Conservation (phyloP, 1,284 basidiomycete genomes). For the Sanghuangporus sanghuang region DNA sequence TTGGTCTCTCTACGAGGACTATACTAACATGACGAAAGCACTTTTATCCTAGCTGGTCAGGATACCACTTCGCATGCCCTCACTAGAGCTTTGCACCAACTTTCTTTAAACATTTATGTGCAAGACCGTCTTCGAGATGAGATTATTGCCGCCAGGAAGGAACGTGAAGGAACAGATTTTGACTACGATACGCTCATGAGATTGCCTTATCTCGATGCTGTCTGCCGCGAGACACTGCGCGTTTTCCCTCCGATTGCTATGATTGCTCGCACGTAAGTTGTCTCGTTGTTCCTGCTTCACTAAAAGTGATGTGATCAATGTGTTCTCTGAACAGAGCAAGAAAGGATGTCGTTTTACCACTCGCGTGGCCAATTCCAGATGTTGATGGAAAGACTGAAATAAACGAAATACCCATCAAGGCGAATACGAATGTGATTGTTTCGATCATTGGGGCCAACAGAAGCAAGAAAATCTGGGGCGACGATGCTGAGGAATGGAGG, state of each 20-base stretch:
- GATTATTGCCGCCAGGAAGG: constrained; percentile 24
- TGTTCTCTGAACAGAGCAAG: not conserved
- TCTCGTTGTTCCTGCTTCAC: no score
- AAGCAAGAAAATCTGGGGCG: constrained; percentile 18
- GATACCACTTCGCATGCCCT: constrained; percentile 35
- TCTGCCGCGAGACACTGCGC: constrained; percentile 35
- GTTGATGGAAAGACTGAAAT: constrained; percentile 1
- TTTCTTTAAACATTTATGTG: constrained; percentile 29
- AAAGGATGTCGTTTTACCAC: constrained; percentile 16
- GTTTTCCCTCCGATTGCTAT: constrained; percentile 27
- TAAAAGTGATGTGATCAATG: constrained; percentile 5
- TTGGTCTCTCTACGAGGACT: not conserved
- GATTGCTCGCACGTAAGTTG: constrained; percentile 23
- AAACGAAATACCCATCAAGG: constrained; percentile 5
- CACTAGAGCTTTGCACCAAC: constrained; percentile 31
- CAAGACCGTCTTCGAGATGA: constrained; percentile 23
- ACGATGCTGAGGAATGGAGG: constrained; percentile 17
- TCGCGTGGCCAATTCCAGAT: not conserved
- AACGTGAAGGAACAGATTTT: not conserved
- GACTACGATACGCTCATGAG: constrained; percentile 21
- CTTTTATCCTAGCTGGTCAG: constrained; percentile 32
- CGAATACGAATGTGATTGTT: constrained; percentile 15
- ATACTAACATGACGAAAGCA: constrained; percentile 22
- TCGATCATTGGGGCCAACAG: constrained; percentile 15
- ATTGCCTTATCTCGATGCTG: constrained; percentile 35